These are phyloP conservation scores for Yarrowia keelungensis DNA, from an alignment of 805 yeast genomes.

Conservation along the genomic window DNA sequence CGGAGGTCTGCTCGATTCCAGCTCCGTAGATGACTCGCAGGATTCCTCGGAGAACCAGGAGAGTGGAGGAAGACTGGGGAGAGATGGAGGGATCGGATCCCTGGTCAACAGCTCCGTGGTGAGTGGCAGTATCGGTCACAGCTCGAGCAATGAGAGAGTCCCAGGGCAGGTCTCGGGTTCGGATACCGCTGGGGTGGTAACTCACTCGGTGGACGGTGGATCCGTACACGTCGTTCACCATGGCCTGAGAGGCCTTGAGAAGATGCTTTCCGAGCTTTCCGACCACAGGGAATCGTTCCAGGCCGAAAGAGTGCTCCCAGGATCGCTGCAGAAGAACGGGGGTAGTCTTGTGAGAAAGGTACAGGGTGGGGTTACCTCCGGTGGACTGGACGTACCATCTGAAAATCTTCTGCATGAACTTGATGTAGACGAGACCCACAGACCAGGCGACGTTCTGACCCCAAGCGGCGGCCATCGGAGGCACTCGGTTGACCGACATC, in stretches of 20 bases:
- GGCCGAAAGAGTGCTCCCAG: constrained; percentile 3
- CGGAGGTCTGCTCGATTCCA: constrained; percentile 79
- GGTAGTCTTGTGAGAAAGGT: constrained; percentile 62
- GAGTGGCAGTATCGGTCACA: constrained; percentile 5
- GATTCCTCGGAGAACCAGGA: constrained; percentile 83
- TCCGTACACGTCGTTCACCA: constrained; percentile 32
- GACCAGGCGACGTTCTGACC: constrained; percentile 93
- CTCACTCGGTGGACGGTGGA: constrained; percentile 14
- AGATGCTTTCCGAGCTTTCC: constrained; percentile 18
- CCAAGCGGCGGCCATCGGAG: constrained; percentile 95
- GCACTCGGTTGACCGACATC: constrained; percentile 84
- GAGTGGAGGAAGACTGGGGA: constrained; percentile 47
- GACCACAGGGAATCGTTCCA: constrained; percentile 17
- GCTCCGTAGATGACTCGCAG: constrained; percentile 80
- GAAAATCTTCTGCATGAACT: constrained; percentile 84
- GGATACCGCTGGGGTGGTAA: constrained; percentile 27
- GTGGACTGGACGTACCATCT: constrained; percentile 95
- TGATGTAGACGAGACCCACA: constrained; percentile 81
- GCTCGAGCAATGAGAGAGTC: constrained; percentile 33
- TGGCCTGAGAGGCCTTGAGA: constrained; percentile 20
- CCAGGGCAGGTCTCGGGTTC: constrained; percentile 32
- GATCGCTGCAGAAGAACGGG: constrained; percentile 73
- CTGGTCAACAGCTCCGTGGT: constrained; percentile 27
- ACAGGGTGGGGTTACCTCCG: constrained; percentile 82
- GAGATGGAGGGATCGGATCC: constrained; percentile 42